Evolutionary conservation across 164 flowering plant species (phyloP).

Genomic region (Aristolochia contorta): DNA sequence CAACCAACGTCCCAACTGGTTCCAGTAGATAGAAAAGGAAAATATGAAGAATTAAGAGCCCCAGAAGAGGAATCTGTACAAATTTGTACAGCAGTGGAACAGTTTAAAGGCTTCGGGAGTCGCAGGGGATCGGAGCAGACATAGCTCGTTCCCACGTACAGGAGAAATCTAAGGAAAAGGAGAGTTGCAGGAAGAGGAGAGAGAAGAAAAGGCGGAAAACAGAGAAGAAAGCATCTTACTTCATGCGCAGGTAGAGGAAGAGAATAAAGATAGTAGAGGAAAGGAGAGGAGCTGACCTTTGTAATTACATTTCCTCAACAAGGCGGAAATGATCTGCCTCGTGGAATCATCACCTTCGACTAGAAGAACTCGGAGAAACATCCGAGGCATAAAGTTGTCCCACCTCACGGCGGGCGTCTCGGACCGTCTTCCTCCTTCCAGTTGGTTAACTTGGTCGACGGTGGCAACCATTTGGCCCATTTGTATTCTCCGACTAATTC

Average conservation of each 20-base stretch:
- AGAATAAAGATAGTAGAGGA: too few species aligned
- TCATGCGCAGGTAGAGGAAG: not conserved
- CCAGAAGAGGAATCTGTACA: too few species aligned
- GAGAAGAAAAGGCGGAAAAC: not conserved
- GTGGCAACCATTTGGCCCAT: not conserved
- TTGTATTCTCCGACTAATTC: too few species aligned
- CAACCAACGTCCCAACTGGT: too few species aligned
- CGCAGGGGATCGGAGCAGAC: too few species aligned
- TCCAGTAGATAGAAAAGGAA: too few species aligned
- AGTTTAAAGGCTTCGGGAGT: too few species aligned
- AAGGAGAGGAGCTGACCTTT: conserved; percentile 39
- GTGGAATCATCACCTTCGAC: conserved; percentile 90
- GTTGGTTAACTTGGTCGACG: conserved; percentile 8
- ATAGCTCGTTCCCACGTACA: too few species aligned
- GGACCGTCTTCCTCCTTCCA: conserved; percentile 11
- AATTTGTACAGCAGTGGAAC: too few species aligned
- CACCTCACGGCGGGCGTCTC: conserved; percentile 26
- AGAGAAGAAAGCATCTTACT: not conserved
- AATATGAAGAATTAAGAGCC: too few species aligned
- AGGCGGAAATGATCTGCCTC: conserved; percentile 71
- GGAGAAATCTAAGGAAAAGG: not conserved
- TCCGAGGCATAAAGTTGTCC: conserved; percentile 52
- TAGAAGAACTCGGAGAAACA: conserved; percentile 55
- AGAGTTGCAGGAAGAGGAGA: too few species aligned
- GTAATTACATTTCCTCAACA: conserved; percentile 71